Base-by-base conservation (phyloP, 495 filamentous ascomycete species). In the Aspergillus bridgeri region DNA sequence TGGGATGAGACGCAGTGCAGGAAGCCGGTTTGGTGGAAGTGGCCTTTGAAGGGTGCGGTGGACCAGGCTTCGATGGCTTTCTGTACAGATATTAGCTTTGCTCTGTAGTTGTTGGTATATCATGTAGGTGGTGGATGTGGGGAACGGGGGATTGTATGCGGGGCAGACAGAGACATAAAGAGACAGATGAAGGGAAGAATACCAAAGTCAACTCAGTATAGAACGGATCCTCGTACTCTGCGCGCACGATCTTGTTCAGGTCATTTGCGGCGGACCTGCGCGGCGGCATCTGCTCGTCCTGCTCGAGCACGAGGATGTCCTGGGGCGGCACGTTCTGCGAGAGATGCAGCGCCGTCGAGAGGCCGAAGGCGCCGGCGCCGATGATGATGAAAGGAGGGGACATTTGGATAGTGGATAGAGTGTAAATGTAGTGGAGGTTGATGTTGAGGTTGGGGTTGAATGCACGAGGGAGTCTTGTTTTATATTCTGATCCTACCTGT, bases 11-110 rank as follows among this genome's bases (percentile, higher is more conserved):
- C 74, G 43, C 75, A 76, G 57, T 81, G 75, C 8, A 85, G 69
- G 56, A 81, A 83, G 13, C 82, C 81, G 13, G 75, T 78, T 58
- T 81, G 76, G 62, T 82, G 78, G 58, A 78, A 85, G 59, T 83
- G 68, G 5, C 79, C 77, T 5, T 74, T 72, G 60, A 79, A 83
- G 6, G 80, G 66, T 21, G 80, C 77, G 6, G 74, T 73, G 60
- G 78, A 76, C 80, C 81, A 84, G 27, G 67, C 72, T 9, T 65
- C 57, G 23, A 81, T 81, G 15, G 81, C 78, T 67, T 79, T 69
- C 75, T 81, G 56, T 43, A 60, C 51, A 52, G n/a, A 52, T 18
- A 42, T 20, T 18, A 43, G 17, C 22, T 27, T 42, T 0, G 33
- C 52, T 43, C 18, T 22, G 27, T 6, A 7, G 11, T 29, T 27